phyloP scores from a whole-genome alignment of 106 monocot species.

The Dendrobium nobile region DNA sequence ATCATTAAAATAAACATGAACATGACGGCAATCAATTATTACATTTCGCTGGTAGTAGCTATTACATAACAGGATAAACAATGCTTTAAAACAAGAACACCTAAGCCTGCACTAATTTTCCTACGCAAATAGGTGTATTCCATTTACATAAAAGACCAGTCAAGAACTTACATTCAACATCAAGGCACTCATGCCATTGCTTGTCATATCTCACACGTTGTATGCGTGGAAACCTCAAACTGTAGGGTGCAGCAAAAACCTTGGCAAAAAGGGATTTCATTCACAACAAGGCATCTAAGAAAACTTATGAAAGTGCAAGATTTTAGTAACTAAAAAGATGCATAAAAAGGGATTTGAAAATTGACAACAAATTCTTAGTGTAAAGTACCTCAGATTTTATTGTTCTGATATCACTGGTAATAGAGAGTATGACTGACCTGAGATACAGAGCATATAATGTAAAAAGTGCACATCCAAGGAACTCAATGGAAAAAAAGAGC shows the following conservation, averaged over 20 bases:
- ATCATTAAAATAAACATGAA: background rate
- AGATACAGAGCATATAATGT: conserved; percentile 16
- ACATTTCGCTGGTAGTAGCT: background rate
- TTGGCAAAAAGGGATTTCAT: conserved; percentile 18
- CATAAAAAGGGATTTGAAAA: conserved; percentile 1
- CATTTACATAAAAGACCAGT: background rate
- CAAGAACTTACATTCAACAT: conserved; percentile 67
- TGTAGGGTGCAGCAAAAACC: conserved; percentile 95
- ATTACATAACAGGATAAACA: background rate
- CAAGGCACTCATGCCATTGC: conserved; percentile 99
- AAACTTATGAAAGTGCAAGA: background rate
- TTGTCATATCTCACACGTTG: conserved; percentile 93
- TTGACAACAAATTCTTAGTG: conserved; percentile 6
- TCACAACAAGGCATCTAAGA: background rate
- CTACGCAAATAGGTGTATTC: background rate
- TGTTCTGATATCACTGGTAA: conserved; percentile 94
- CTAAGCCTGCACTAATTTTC: background rate
- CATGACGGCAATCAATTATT: background rate
- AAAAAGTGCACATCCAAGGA: background rate
- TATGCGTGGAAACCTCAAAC: conserved; percentile 97
- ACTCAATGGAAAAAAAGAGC: background rate
- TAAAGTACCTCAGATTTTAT: conserved; percentile 86
- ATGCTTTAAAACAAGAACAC: background rate
- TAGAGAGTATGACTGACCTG: conserved; percentile 86
- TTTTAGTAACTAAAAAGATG: background rate